Base-by-base conservation (phyloP, 345 rosid genomes). In the Alliaria petiolata region DNA sequence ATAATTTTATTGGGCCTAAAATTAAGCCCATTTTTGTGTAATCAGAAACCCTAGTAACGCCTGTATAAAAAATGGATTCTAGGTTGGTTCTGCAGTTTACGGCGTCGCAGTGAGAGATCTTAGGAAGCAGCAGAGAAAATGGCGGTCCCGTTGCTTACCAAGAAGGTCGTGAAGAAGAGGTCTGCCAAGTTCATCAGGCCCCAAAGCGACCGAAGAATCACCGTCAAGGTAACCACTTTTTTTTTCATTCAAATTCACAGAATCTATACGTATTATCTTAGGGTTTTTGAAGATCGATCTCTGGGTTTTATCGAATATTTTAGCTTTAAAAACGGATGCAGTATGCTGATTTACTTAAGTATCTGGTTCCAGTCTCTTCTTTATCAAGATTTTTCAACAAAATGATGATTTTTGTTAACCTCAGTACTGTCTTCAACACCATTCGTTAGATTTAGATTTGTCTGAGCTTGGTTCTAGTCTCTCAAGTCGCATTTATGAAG, bases 91-190 rank as follows among this genome's bases (percentile, higher is more conserved):
- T 3, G n/a, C 30, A 15, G 51, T 51, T 16, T 0, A 17, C 68
- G 25, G 40, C 71, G 72, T 58, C 56, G 72, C 64, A 14, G 35
- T 55, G 79, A 62, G 68, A 70, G 73, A 77, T 65, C 72, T 43
- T 8, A 25, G 15, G 58, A 58, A 77, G 72, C 46, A 59, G 67
- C 42, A 60, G 25, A 22, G 25, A 60, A 84, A 65, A 87, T 91
- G 97, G 96, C 96, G 79, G 86, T 85, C 19, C 91, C 91, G 19
- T 69, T 89, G 72, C 75, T 85, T 52, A 50, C 78, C 39, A 91
- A 91, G 91, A 91, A 79, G 89, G 83, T 83, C 25, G 84, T 87
- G 31, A 91, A 89, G 91, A 91, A 91, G 90, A 78, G 96, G 75
- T 72, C 81, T 36, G 89, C 87, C 65, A 80, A 81, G 80, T 89